Percentiles rank a stretch among this genome's conserved stretches.
Conservation (phyloP, 192 early-diverging fungal genomes). For the Umbelopsis vinacea region DNA sequence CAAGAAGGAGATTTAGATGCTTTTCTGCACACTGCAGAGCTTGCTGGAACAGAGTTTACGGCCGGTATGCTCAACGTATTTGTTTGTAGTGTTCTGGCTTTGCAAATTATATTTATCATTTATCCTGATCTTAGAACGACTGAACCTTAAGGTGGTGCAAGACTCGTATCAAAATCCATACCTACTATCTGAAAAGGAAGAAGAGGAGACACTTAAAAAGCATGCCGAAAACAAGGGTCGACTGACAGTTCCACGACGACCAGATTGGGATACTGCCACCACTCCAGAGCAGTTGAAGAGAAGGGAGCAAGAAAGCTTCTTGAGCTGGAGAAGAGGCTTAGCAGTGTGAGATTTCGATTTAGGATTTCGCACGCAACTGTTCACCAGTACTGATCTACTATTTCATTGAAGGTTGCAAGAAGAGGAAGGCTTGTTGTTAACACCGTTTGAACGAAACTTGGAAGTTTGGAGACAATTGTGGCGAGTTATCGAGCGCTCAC, state of each 20-base stretch:
- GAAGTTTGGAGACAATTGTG: constrained; percentile 99
- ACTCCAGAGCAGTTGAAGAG: constrained; percentile 81
- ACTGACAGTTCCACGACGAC: constrained; percentile 87
- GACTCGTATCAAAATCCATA: constrained; percentile 80
- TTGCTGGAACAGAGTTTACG: constrained; percentile 94
- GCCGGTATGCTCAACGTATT: constrained; percentile 55
- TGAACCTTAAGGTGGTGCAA: constrained; percentile 86
- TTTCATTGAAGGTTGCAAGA: constrained; percentile 73
- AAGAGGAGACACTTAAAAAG: constrained; percentile 71
- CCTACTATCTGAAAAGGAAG: constrained; percentile 79
- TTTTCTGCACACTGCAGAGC: constrained; percentile 91
- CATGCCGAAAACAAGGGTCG: constrained; percentile 76
- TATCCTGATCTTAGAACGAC: constrained; percentile 52
- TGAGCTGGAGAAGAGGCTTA: constrained; percentile 90
- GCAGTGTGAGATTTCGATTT: constrained; percentile 55
- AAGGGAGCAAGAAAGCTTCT: constrained; percentile 84
- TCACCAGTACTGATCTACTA: background rate
- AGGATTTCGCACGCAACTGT: background rate
- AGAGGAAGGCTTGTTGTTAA: constrained; percentile 89
- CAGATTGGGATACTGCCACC: constrained; percentile 86
- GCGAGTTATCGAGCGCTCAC: constrained; percentile 97
- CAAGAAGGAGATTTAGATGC: constrained; percentile 97
- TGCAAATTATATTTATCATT: background rate
- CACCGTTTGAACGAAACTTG: constrained; percentile 97
- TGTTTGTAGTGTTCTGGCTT: background rate